Evolutionary conservation across 1,284 basidiomycete species (phyloP).

Genomic region (Heterobasidion parviporum): DNA sequence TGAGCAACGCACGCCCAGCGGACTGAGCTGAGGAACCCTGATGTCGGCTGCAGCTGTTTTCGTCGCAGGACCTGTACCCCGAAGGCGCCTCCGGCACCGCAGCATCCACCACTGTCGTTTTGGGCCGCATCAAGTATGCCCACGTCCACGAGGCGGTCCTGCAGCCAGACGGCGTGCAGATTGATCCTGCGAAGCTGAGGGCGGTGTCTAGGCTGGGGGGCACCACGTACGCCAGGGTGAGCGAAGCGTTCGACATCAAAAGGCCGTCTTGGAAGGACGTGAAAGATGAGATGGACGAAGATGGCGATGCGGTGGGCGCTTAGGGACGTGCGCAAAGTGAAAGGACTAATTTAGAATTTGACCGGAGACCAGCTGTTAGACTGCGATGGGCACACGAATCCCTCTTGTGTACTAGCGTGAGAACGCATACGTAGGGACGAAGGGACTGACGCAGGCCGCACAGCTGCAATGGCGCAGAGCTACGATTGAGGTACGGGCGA

Average conservation of each 20-base stretch:
- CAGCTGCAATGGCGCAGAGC: too few species aligned
- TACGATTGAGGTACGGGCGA: too few species aligned
- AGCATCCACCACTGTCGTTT: constrained; percentile 39
- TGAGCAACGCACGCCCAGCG: too few species aligned
- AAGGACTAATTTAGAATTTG: not conserved
- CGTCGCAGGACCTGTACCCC: constrained; percentile 44
- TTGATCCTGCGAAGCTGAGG: constrained; percentile 54
- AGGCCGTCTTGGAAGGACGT: constrained; percentile 46
- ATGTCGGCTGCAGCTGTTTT: constrained; percentile 32
- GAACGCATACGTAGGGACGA: too few species aligned
- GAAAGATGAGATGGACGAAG: not conserved
- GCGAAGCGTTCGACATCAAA: constrained; percentile 49
- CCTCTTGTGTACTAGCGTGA: too few species aligned
- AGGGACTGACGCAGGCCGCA: too few species aligned
- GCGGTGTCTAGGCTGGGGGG: constrained; percentile 62
- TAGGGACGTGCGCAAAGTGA: not conserved
- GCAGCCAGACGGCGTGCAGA: constrained; percentile 33
- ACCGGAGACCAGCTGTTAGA: too few species aligned
- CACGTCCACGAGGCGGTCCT: constrained; percentile 54
- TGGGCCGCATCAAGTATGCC: constrained; percentile 58
- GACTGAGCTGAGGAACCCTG: not conserved
- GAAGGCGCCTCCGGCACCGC: constrained; percentile 25
- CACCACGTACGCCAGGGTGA: constrained; percentile 43
- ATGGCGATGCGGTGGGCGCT: not conserved
- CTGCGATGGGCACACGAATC: too few species aligned